Evolutionary conservation across 2,329 filamentous ascomycete species (phyloP).

Genomic region (Verticillium tricorpus): DNA sequence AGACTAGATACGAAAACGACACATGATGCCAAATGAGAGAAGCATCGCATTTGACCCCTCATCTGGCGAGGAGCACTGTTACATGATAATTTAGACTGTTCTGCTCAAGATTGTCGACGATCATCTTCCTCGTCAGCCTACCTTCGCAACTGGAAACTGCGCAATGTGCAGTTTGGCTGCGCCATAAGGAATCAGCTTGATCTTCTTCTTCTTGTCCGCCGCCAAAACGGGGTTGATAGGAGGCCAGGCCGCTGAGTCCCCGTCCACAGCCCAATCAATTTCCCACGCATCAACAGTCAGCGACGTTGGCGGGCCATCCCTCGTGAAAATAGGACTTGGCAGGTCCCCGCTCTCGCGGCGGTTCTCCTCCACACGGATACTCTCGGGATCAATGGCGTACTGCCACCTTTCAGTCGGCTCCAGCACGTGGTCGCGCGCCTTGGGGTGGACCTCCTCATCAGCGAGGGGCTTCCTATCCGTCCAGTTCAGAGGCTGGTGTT

Average conservation of each 20-base stretch:
- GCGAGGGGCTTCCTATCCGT: conserved; percentile 17
- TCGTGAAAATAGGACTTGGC: conserved; percentile 17
- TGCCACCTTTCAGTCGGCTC: conserved; percentile 27
- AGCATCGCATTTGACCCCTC: too few species aligned
- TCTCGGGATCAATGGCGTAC: conserved; percentile 22
- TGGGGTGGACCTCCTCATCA: conserved; percentile 12
- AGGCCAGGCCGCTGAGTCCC: conserved; percentile 25
- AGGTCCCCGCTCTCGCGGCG: conserved; percentile 19
- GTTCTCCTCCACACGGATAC: conserved; percentile 13
- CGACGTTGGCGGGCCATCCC: conserved; percentile 25
- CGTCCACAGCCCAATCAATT: conserved; percentile 20
- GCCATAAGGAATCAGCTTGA: conserved; percentile 39
- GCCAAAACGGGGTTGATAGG: conserved; percentile 24
- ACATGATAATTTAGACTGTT: too few species aligned
- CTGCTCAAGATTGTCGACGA: too few species aligned
- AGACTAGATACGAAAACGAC: too few species aligned
- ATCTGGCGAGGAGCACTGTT: too few species aligned
- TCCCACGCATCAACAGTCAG: conserved; percentile 31
- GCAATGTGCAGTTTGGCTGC: conserved; percentile 41
- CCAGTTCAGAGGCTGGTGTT: conserved; percentile 16
- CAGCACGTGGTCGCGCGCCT: conserved; percentile 24
- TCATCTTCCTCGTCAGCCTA: not conserved
- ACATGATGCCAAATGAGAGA: too few species aligned
- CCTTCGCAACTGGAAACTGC: conserved; percentile 26
- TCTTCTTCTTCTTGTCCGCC: conserved; percentile 26